Evolutionary conservation across 805 yeast genomes (phyloP), one percentile per base, ranked within the genome.

Genomic region (Metschnikowia santaceciliae): DNA sequence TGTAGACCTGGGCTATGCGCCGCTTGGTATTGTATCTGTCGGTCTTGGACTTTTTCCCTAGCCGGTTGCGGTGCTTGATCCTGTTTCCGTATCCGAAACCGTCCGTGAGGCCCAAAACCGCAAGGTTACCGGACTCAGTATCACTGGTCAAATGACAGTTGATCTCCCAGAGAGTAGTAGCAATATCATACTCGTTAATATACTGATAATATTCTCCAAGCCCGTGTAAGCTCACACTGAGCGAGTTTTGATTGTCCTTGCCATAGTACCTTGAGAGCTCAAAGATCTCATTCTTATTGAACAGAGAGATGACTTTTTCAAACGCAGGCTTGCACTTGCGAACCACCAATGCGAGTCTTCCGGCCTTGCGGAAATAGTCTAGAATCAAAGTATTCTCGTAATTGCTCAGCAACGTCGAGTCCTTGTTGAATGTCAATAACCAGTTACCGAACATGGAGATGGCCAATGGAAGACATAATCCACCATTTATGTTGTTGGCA

Each of bases 381-480:
- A 62, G 46, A 11, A 62, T 58, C 43, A 59, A 48, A n/a, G 52
- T 49, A 40, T 62, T 62, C 22, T 60, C 51, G 51, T 60, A 62
- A 46, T 59, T 60, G 48, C 54, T 55, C 26, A 48, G 54, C 19
- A 56, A 47, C 2, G 54, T 50, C 2, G 38, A 22, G 36, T 55
- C 62, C 19, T 54, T 48, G 48, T 58, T 58, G 53, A 45, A 62
- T 13, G 63, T 47, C 23, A 62, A 52, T 11, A 62, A 57, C 64
- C 63, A 62, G 32, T 56, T 60, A 17, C 65, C 66, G 44, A 62
- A 62, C 64, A 62, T 61, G 15, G 65, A 52, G n/a, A 59, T 55
- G 13, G 66, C 65, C 17, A 62, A 48, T 15, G 66, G 65, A 15
- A 62, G 48, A 33, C 57, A 55, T 17, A 60, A 47, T 15, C 41